phyloP scores from a whole-genome alignment of 495 filamentous ascomycete genomes.

The Aspergillus cristatus region DNA sequence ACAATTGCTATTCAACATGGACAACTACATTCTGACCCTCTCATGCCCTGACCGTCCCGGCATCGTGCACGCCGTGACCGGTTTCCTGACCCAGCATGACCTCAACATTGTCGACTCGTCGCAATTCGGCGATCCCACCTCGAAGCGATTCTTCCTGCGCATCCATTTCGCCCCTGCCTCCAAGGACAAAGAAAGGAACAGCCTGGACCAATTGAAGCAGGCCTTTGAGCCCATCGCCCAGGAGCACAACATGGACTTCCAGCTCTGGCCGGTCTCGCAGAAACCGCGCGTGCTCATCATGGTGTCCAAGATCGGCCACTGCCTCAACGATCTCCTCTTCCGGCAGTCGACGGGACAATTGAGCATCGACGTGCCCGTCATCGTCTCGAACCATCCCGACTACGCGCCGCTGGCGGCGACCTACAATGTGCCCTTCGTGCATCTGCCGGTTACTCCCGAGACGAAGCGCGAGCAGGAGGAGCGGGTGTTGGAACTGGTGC shows the following conservation, averaged over 20 bases:
- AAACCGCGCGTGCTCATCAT: slow-evolving; percentile 68
- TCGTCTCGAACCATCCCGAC: slow-evolving; percentile 66
- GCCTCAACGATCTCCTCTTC: slow-evolving; percentile 72
- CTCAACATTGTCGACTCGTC: slow-evolving; percentile 68
- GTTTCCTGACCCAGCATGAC: slow-evolving; percentile 52
- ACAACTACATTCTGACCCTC: slow-evolving; percentile 62
- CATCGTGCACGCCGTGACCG: slow-evolving; percentile 69
- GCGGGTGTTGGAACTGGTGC: slow-evolving; percentile 54
- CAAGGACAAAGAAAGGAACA: slow-evolving; percentile 19
- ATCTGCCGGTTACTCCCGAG: slow-evolving; percentile 60
- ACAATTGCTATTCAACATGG: slow-evolving; percentile 30
- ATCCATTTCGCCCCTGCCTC: slow-evolving; percentile 53
- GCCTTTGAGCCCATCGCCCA: slow-evolving; percentile 46
- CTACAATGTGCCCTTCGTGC: slow-evolving; percentile 64
- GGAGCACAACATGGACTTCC: slow-evolving; percentile 51
- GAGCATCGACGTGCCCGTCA: slow-evolving; percentile 56
- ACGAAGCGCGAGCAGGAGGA: slow-evolving; percentile 61
- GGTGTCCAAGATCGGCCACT: slow-evolving; percentile 75
- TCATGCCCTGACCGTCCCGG: slow-evolving; percentile 67
- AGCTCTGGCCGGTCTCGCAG: slow-evolving; percentile 48
- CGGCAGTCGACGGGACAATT: slow-evolving; percentile 49
- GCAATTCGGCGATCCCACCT: slow-evolving; percentile 60
- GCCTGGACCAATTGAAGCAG: slow-evolving; percentile 32
- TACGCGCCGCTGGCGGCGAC: slow-evolving; percentile 55
- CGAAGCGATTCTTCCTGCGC: slow-evolving; percentile 68